These are phyloP conservation scores for Rhexocercosporidium sp. DNA, from an alignment of 2,329 filamentous ascomycete genomes.

Conservation along the genomic window DNA sequence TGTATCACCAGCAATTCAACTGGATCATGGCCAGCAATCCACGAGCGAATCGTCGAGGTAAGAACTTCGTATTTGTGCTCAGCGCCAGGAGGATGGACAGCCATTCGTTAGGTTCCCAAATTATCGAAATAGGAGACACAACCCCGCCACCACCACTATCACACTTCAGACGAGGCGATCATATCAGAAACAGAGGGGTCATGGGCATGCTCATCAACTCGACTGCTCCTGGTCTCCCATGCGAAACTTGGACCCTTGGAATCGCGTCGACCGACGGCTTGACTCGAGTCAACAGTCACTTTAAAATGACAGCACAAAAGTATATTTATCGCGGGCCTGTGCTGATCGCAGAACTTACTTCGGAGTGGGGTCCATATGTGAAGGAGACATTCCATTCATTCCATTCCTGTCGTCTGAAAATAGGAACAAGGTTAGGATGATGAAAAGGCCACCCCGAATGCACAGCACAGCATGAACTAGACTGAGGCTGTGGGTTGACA, in stretches of 20 bases:
- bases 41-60: background rate
- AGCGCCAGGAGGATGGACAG: background rate
- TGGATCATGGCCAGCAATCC: background rate
- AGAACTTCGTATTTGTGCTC: constrained; percentile 1
- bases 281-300: background rate
- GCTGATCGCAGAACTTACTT: constrained; percentile 15
- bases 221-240: background rate
- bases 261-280: too few relatives aligned
- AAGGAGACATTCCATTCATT: background rate
- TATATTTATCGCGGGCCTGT: constrained; percentile 13
- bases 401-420: constrained; percentile 15
- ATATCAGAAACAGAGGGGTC: constrained; percentile 9
- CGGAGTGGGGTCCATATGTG: constrained; percentile 14
- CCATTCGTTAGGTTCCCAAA: constrained; percentile 1
- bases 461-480: background rate
- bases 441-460: background rate
- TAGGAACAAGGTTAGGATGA: constrained; percentile 16
- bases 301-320: background rate
- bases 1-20: background rate
- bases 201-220: background rate
- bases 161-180: constrained; percentile 3
- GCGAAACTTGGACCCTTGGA: constrained; percentile 1
- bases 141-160: constrained; percentile 1
- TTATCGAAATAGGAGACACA: constrained; percentile 1
- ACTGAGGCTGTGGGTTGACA: constrained; percentile 24